Evolutionary conservation across 768 basidiomycete species (phyloP).

Genomic region (Hemileccinum rubropunctum): DNA sequence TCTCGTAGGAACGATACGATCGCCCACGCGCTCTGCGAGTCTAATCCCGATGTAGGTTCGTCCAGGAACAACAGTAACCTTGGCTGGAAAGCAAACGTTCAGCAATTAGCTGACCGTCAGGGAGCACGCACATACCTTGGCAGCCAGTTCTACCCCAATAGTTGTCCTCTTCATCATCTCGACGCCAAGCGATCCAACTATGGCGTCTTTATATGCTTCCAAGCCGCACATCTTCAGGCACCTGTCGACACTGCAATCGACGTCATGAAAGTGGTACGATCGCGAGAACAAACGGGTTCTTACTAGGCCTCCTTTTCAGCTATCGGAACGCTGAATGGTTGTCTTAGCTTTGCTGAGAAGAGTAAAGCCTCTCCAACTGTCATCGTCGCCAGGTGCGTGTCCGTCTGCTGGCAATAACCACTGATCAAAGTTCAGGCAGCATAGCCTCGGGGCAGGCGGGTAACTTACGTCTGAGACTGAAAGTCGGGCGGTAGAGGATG

Average conservation of each 20-base stretch:
- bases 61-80: slow-evolving; percentile 81
- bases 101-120: not conserved
- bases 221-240: slow-evolving; percentile 63
- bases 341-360: slow-evolving; percentile 78
- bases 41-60: slow-evolving; percentile 86
- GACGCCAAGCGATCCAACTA: slow-evolving; percentile 64
- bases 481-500: slow-evolving; percentile 45
- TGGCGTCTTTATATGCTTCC: slow-evolving; percentile 60
- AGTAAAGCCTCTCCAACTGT: slow-evolving; percentile 79
- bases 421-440: slow-evolving; percentile 28
- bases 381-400: slow-evolving; percentile 70
- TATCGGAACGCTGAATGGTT: slow-evolving; percentile 60
- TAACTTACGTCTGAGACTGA: slow-evolving; percentile 50
- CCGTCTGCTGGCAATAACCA: slow-evolving; percentile 86
- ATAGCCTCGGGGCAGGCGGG: not conserved
- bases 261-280: not conserved
- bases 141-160: slow-evolving; percentile 84
- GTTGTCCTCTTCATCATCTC: slow-evolving; percentile 81
- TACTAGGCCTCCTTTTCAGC: slow-evolving; percentile 81
- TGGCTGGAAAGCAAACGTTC: slow-evolving; percentile 41
- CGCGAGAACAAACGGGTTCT: slow-evolving; percentile 20
- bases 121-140: slow-evolving; percentile 42
- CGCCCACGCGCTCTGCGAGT: slow-evolving; percentile 85
- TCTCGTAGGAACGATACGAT: slow-evolving; percentile 72
- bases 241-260: slow-evolving; percentile 47